phyloP scores from a whole-genome alignment of 768 basidiomycete genomes.

The Exidia glandulosa region DNA sequence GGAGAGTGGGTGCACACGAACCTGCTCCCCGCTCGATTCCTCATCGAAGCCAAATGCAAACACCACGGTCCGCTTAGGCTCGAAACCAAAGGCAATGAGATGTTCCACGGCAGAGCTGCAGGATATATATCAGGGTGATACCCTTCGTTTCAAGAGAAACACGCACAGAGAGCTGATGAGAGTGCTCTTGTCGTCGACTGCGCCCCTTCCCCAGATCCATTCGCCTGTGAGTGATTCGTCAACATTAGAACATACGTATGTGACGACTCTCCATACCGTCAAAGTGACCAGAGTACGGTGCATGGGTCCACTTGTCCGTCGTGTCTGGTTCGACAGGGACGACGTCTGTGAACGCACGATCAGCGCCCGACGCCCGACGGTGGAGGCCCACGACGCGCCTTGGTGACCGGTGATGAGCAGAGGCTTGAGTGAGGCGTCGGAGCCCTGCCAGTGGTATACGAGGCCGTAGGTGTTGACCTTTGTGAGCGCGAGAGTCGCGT shows the following conservation, averaged over 20 bases:
- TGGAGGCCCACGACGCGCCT: slow-evolving; percentile 4
- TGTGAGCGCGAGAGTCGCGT: slow-evolving; percentile 21
- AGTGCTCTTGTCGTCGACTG: slow-evolving; percentile 66
- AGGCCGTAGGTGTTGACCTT: slow-evolving; percentile 28
- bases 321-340: slow-evolving; percentile 30
- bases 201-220: slow-evolving; percentile 68
- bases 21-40: slow-evolving; percentile 45
- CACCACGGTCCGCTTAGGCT: slow-evolving; percentile 51
- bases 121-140: not conserved
- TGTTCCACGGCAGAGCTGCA: slow-evolving; percentile 47
- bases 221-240: slow-evolving; percentile 25
- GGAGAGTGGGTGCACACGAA: slow-evolving; percentile 13
- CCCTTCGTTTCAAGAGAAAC: not conserved
- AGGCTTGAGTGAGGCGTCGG: slow-evolving; percentile 22
- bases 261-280: slow-evolving; percentile 2
- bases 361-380: not conserved
- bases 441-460: slow-evolving; percentile 26
- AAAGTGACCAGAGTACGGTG: slow-evolving; percentile 18
- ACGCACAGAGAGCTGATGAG: slow-evolving; percentile 55
- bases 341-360: not conserved
- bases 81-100: slow-evolving; percentile 49
- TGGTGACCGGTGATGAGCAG: slow-evolving; percentile 17
- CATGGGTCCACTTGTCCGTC: slow-evolving; percentile 23
- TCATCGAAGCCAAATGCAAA: slow-evolving; percentile 67
- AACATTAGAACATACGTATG: not conserved